Base-by-base conservation (phyloP, 495 filamentous ascomycete species). In the Penicillium odoratum region DNA sequence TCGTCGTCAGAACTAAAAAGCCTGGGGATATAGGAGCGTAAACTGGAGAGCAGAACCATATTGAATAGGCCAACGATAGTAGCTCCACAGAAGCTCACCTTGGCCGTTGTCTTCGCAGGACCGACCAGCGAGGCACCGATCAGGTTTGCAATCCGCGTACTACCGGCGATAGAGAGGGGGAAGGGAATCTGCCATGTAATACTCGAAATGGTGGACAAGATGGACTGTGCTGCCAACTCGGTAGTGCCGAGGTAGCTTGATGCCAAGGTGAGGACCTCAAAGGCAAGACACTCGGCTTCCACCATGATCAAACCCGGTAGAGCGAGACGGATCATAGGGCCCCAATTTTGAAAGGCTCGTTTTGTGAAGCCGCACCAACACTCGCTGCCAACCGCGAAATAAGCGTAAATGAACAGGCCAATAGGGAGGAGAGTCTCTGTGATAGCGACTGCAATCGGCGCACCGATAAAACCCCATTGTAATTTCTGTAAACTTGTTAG, bases 281-380 rank as follows among this genome's bases (percentile, higher is more conserved):
- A 93, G 16, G 90, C 90, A 5, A 96, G 81, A 71, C 85, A 93
- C 67, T 97, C 93, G 7, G 93, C 92, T 68, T 94, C 87, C 1
- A 98, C 88, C 91, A 96, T 97, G 43, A 95, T 72, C 67, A 97
- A 83, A 4, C 93, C 93, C 0, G 88, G 92, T 16, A 96, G 70
- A 0, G 92, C 91, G 15, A 97, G 86, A 51, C 82, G 77, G 64
- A 97, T 81, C 92, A 95, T 94, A 1, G 88, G 89, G 5, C 83
- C 81, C 92, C 92, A 97, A 69, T 95, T 96, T 18, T 77, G 74
- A 47, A 94, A 80, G 7, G 89, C 90, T 26, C 78, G 74, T 50
- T 67, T 74, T 1, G 85, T 86, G 57, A 96, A 85, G 1, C 93
- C 93, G 58, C 88, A 87, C 93, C 93, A 97, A 73, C 93, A 88